phyloP scores from a whole-genome alignment of 1,284 basidiomycete species.

The Trichosporon asahii region DNA sequence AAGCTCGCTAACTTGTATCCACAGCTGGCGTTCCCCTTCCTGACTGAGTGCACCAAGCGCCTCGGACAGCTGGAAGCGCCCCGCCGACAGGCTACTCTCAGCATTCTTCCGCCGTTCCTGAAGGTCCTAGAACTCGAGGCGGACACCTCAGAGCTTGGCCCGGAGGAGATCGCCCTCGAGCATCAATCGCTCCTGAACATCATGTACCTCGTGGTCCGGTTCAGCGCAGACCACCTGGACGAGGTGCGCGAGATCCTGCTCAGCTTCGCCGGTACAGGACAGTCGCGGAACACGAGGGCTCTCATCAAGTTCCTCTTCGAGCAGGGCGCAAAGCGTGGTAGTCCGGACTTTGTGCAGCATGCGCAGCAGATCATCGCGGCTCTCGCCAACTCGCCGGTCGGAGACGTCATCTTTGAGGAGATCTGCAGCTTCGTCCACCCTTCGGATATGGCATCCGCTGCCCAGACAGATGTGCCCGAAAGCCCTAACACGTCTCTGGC shows the following conservation, averaged over 20 bases:
- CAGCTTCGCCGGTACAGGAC: constrained; percentile 54
- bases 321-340: constrained; percentile 79
- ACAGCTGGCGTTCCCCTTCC: constrained; percentile 63
- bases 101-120: constrained; percentile 76
- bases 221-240: constrained; percentile 71
- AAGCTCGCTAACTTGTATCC: constrained; percentile 78
- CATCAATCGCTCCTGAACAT: constrained; percentile 73
- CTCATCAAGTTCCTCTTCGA: constrained; percentile 80
- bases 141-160: constrained; percentile 31
- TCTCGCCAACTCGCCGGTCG: constrained; percentile 72
- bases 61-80: constrained; percentile 65
- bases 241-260: constrained; percentile 80
- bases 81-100: constrained; percentile 57
- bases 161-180: constrained; percentile 55
- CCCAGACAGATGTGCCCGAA: constrained; percentile 66
- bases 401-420: constrained; percentile 72
- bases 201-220: constrained; percentile 76
- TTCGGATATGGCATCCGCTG: constrained; percentile 67
- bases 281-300: constrained; percentile 65
- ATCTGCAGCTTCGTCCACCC: constrained; percentile 81
- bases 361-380: constrained; percentile 80
- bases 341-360: constrained; percentile 70
- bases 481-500: constrained; percentile 58
- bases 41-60: constrained; percentile 70
- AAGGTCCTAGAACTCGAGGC: constrained; percentile 64